Conservation (phyloP, 2,329 filamentous ascomycete genomes). For the Trichoderma brevicompactum region DNA sequence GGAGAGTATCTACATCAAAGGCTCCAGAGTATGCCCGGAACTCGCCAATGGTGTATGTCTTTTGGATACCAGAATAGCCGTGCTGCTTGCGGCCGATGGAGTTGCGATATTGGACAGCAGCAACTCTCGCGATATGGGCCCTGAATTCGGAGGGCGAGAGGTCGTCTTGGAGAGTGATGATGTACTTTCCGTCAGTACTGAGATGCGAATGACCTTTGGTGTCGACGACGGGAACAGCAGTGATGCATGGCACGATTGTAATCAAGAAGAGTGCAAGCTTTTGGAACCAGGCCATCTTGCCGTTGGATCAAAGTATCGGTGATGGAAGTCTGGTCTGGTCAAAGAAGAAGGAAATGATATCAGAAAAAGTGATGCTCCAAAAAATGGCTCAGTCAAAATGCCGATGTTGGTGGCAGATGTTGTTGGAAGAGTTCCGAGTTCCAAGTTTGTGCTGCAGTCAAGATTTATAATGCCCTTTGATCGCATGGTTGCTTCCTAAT, state of each 20-base stretch:
- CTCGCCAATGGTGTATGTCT: slow-evolving; percentile 40
- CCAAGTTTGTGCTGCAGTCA: neutral
- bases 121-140: slow-evolving; percentile 43
- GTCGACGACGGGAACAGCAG: slow-evolving; percentile 25
- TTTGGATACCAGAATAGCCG: slow-evolving; percentile 39
- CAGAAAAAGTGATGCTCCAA: slow-evolving; percentile 3
- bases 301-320: neutral
- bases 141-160: slow-evolving; percentile 40
- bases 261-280: slow-evolving; percentile 32
- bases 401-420: neutral
- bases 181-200: slow-evolving; percentile 48
- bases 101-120: slow-evolving; percentile 40
- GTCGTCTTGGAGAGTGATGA: slow-evolving; percentile 50
- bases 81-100: slow-evolving; percentile 35
- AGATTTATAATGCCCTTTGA: neutral
- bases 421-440: neutral
- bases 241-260: slow-evolving; percentile 19
- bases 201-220: slow-evolving; percentile 3
- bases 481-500: neutral
- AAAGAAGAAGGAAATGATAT: neutral
- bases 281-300: slow-evolving; percentile 26
- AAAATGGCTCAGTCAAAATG: neutral
- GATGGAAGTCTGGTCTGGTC: neutral
- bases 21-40: slow-evolving; percentile 49
- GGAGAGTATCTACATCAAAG: slow-evolving; percentile 49